phyloP scores from a whole-genome alignment of 1,284 basidiomycete genomes.

The Boletus semigastroideus region DNA sequence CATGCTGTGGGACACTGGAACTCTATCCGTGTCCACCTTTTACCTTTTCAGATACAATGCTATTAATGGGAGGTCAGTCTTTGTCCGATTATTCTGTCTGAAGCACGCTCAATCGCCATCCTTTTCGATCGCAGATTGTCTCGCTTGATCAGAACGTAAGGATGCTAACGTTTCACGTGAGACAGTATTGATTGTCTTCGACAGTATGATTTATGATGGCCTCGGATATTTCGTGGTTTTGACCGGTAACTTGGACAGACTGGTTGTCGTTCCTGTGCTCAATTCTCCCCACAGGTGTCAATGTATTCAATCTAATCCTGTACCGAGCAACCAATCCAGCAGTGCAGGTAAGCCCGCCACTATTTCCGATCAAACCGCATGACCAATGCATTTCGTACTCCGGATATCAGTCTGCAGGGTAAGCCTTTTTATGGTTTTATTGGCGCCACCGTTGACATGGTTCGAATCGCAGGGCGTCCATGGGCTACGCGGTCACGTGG shows the following conservation, averaged over 20 bases:
- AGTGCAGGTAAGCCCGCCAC: constrained; percentile 25
- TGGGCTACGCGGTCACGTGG: constrained; percentile 39
- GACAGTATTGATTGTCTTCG: constrained; percentile 3
- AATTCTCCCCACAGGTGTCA: constrained; percentile 15
- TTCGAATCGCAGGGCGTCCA: constrained; percentile 28
- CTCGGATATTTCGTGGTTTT: constrained; percentile 34
- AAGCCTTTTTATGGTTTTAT: constrained; percentile 11
- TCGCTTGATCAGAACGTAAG: constrained; percentile 34
- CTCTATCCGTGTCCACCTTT: constrained; percentile 36
- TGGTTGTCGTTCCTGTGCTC: neutral
- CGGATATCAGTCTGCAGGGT: constrained; percentile 31
- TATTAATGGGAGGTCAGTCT: constrained; percentile 28
- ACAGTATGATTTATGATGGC: constrained; percentile 37
- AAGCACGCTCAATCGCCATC: constrained; percentile 8
- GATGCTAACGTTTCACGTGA: neutral
- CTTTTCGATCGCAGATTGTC: constrained; percentile 19
- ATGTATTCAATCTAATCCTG: constrained; percentile 31
- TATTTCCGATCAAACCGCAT: constrained; percentile 11
- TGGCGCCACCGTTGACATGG: neutral
- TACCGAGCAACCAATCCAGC: constrained; percentile 20
- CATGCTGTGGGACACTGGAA: constrained; percentile 40
- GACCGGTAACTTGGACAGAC: constrained; percentile 24
- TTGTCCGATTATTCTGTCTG: neutral
- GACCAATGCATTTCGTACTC: constrained; percentile 2
- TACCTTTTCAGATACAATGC: constrained; percentile 33